Percentiles rank a stretch among this genome's conserved stretches.
Evolutionary conservation across 2,329 filamentous ascomycete genomes (phyloP).

Genomic region (Phialophora verrucosa): DNA sequence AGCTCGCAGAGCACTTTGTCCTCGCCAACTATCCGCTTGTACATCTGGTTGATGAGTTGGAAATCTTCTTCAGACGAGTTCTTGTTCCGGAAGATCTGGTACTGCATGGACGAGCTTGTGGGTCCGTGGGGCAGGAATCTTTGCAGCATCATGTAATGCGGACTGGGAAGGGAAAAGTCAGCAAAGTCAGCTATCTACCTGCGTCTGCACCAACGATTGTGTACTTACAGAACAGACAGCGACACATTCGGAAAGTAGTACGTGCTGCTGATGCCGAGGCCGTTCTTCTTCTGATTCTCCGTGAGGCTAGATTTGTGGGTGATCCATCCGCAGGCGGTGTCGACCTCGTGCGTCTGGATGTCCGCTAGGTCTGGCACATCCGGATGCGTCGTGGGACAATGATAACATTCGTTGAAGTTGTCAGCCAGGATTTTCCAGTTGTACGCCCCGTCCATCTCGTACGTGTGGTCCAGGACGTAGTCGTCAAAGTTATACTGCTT

Average conservation of each 20-base stretch:
- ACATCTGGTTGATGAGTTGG: slow-evolving; percentile 63
- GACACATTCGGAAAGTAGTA: slow-evolving; percentile 40
- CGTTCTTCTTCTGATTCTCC: slow-evolving; percentile 28
- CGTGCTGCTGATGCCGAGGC: slow-evolving; percentile 33
- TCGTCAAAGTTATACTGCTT: slow-evolving; percentile 60
- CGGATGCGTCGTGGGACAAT: slow-evolving; percentile 64
- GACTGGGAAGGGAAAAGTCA: slow-evolving; percentile 43
- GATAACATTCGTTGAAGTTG: slow-evolving; percentile 54
- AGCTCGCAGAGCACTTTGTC: slow-evolving; percentile 67
- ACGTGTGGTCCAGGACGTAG: slow-evolving; percentile 54
- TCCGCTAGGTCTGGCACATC: slow-evolving; percentile 61
- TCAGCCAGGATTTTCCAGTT: slow-evolving; percentile 40
- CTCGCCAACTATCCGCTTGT: slow-evolving; percentile 68
- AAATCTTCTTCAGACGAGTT: slow-evolving; percentile 65
- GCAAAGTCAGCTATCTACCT: neutral
- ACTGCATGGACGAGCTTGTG: slow-evolving; percentile 61
- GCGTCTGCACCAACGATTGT: neutral
- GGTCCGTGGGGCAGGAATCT: slow-evolving; percentile 64
- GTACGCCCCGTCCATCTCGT: slow-evolving; percentile 33
- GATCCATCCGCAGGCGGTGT: slow-evolving; percentile 60
- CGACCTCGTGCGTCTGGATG: slow-evolving; percentile 60
- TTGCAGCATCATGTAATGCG: slow-evolving; percentile 70
- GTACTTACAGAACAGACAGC: slow-evolving; percentile 35
- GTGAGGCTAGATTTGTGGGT: slow-evolving; percentile 56
- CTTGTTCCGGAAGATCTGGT: slow-evolving; percentile 69